Evolutionary conservation across 2,329 filamentous ascomycete species (phyloP).

Genomic region (Bertia moriformis): DNA sequence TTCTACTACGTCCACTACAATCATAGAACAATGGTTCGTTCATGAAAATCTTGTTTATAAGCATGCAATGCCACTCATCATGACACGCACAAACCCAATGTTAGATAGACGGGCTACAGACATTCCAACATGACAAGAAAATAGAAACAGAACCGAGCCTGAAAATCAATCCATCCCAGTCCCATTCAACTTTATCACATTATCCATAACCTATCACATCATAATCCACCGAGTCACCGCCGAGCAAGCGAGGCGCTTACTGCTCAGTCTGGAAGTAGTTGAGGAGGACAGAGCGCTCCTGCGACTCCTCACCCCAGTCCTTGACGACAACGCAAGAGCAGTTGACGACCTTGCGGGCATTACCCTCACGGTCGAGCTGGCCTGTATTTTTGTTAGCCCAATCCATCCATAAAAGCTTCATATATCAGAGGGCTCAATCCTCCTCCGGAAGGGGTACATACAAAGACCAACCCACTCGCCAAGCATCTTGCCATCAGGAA

Average conservation of each 20-base stretch:
- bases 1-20: no score
- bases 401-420: not conserved
- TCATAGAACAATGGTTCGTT: no score
- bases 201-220: not conserved
- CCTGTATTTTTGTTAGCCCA: constrained; percentile 24
- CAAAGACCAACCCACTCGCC: constrained; percentile 71
- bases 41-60: no score
- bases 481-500: constrained; percentile 65
- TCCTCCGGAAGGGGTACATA: constrained; percentile 34
- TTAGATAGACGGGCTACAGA: no score
- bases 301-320: constrained; percentile 69
- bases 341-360: constrained; percentile 71
- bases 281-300: constrained; percentile 66
- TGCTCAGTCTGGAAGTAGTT: constrained; percentile 65
- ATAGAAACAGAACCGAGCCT: no score
- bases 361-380: constrained; percentile 67
- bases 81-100: no score
- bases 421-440: no score
- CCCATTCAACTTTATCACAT: not conserved
- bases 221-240: not conserved
- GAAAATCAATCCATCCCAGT: not conserved
- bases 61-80: no score
- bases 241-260: constrained; percentile 8
- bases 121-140: no score
- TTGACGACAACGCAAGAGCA: constrained; percentile 70